These are phyloP conservation scores for Xylariaceae sp. DNA, from an alignment of 2,329 filamentous ascomycete species.

Conservation along the genomic window DNA sequence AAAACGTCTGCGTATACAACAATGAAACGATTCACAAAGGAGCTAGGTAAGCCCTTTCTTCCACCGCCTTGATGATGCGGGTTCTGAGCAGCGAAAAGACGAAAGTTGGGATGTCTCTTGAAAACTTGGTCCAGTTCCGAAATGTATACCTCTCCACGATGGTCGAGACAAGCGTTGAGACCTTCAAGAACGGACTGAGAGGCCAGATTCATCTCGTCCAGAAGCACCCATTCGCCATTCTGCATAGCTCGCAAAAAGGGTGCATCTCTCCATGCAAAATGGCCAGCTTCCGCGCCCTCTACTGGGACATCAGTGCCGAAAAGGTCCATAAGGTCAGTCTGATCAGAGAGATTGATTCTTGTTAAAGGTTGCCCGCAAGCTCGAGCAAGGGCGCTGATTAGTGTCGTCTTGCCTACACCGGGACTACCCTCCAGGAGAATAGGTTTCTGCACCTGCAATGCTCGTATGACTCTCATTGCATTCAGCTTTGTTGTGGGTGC, in stretches of 20 bases:
- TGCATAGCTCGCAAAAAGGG: constrained; percentile 97
- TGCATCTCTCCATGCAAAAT: constrained; percentile 93
- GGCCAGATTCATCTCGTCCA: constrained; percentile 98
- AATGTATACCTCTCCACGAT: constrained; percentile 91
- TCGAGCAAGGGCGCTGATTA: constrained; percentile 78
- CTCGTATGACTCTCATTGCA: constrained; percentile 83
- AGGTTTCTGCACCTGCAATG: constrained; percentile 82
- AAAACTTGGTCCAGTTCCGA: constrained; percentile 95
- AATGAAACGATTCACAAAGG: constrained; percentile 96
- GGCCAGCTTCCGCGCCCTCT: constrained; percentile 84
- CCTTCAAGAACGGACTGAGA: constrained; percentile 96
- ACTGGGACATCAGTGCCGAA: constrained; percentile 96
- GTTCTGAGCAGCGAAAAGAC: constrained; percentile 96
- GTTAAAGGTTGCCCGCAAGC: constrained; percentile 79
- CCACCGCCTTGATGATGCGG: constrained; percentile 96
- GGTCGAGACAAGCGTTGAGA: constrained; percentile 92
- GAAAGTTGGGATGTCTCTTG: constrained; percentile 80
- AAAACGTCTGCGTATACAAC: constrained; percentile 96
- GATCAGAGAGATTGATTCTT: constrained; percentile 94
- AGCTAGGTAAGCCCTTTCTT: constrained; percentile 87
- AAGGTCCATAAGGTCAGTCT: constrained; percentile 95
- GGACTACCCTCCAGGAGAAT: constrained; percentile 94
- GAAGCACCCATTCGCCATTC: constrained; percentile 88
- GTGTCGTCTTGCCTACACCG: constrained; percentile 95
- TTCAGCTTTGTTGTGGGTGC: constrained; percentile 89